These are phyloP conservation scores for Quercus glauca DNA, from an alignment of 306 rosid genomes.

Conservation along the genomic window DNA sequence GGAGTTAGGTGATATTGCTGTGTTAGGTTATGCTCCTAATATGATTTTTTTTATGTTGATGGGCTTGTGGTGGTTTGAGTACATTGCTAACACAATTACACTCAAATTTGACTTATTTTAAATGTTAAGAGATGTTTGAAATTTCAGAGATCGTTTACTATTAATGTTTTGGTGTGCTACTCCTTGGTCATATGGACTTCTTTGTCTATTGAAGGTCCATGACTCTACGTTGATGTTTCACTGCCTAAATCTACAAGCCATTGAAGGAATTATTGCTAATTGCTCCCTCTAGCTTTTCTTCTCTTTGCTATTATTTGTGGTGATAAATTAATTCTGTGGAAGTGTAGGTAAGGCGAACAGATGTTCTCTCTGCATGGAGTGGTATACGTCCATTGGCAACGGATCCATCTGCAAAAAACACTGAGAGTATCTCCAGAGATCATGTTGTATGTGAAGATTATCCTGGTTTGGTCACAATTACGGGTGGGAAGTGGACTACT, in stretches of 20 bases:
- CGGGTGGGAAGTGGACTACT: conserved; percentile 99
- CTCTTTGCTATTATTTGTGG: conserved; percentile 17
- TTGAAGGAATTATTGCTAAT: conserved; percentile 1
- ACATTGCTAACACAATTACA: not conserved
- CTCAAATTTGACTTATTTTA: not conserved
- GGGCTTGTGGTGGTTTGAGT: not conserved
- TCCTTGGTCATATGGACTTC: not conserved
- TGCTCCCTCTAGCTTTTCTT: conserved; percentile 22
- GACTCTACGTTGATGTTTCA: not conserved
- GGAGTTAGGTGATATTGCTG: too few species aligned
- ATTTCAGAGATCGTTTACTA: not conserved
- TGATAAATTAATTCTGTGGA: conserved; percentile 27
- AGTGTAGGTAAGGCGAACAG: conserved; percentile 82
- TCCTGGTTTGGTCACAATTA: conserved; percentile 97
- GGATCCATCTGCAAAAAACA: conserved; percentile 85
- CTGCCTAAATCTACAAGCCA: not conserved
- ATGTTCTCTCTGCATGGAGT: conserved; percentile 99
- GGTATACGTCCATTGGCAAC: conserved; percentile 96
- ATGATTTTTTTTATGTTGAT: not conserved
- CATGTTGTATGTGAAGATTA: conserved; percentile 98
- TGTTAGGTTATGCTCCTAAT: not conserved
- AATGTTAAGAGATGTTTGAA: not conserved
- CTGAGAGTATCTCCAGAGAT: conserved; percentile 93
- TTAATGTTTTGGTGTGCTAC: not conserved
- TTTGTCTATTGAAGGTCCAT: not conserved